These are phyloP conservation scores for Cichorium intybus DNA, from an alignment of 140 eudicot species.

Conservation along the genomic window DNA sequence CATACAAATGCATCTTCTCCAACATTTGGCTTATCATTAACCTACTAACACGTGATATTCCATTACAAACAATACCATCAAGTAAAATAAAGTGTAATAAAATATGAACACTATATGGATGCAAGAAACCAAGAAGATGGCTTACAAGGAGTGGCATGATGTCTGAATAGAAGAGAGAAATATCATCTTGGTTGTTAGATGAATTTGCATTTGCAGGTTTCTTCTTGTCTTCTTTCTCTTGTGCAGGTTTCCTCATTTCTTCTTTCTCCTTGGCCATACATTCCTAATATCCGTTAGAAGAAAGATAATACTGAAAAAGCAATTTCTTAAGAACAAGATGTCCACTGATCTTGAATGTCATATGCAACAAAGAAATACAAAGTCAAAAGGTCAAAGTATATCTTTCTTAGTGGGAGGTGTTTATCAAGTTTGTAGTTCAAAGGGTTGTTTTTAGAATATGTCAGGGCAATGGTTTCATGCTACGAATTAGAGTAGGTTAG, in stretches of 20 bases:
- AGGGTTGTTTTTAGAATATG: too few relatives aligned
- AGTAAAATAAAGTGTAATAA: not conserved
- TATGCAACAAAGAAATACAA: not conserved
- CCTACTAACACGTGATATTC: constrained; percentile 41
- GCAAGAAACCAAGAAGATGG: constrained; percentile 1
- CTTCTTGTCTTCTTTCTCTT: constrained; percentile 74
- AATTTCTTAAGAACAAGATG: constrained; percentile 6
- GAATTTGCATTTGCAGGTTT: constrained; percentile 17
- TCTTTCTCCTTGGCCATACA: constrained; percentile 71
- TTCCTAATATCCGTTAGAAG: constrained; percentile 44
- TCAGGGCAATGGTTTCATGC: too few relatives aligned
- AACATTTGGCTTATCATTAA: constrained; percentile 60
- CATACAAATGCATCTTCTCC: constrained; percentile 83
- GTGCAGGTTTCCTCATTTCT: constrained; percentile 52
- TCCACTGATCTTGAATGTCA: constrained; percentile 1
- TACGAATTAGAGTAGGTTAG: too few relatives aligned
- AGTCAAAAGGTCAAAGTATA: not conserved
- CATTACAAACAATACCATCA: constrained; percentile 7
- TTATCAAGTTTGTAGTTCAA: too few relatives aligned
- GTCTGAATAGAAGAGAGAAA: constrained; percentile 78
- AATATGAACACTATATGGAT: not conserved
- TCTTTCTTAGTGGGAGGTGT: not conserved
- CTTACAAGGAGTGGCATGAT: constrained; percentile 94
- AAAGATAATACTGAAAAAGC: constrained; percentile 6
- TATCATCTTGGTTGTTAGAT: constrained; percentile 58